A percentile compares a stretch with the other conserved stretches of the same genome.
Evolutionary conservation across 805 yeast genomes (phyloP).

Genomic region (Saturnispora gosingensis): DNA sequence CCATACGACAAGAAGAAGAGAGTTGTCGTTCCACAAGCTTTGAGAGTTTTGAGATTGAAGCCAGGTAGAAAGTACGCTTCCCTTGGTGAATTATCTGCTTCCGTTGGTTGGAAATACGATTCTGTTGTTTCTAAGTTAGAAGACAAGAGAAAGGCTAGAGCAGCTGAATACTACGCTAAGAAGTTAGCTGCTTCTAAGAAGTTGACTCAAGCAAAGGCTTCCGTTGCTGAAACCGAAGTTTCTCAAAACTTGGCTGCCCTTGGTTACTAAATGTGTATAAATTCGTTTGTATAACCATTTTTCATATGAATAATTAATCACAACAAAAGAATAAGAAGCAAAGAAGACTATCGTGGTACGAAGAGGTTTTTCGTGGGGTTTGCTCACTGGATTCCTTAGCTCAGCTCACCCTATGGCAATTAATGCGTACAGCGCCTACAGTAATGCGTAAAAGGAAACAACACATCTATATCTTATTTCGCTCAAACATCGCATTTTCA

Average conservation of each 20-base stretch:
- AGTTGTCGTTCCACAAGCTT: constrained; percentile 99
- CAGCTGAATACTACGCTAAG: constrained; percentile 98
- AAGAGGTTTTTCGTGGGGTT: no score
- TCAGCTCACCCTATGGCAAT: no score
- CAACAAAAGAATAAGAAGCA: neutral
- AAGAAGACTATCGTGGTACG: no score
- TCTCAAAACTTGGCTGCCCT: constrained; percentile 90
- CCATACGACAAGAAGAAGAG: constrained; percentile 99
- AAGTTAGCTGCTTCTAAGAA: constrained; percentile 95
- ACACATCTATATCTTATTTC: no score
- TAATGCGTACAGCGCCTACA: no score
- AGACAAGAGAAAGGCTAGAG: constrained; percentile 98
- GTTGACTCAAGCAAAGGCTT: constrained; percentile 75
- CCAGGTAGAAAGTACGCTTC: constrained; percentile 99
- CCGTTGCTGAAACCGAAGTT: constrained; percentile 84
- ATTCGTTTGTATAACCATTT: constrained; percentile 3
- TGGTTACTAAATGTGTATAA: constrained; percentile 70
- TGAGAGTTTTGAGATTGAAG: constrained; percentile 97
- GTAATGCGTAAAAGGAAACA: no score
- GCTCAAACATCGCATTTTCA: no score
- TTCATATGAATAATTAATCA: neutral
- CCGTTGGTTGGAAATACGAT: constrained; percentile 99
- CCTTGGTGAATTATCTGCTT: constrained; percentile 88
- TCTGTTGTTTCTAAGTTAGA: constrained; percentile 94
- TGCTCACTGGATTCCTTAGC: no score